A percentile compares a stretch with the other conserved stretches of the same genome.
phyloP scores from a whole-genome alignment of 1,139 yeast genomes.

The Candida smagusa region DNA sequence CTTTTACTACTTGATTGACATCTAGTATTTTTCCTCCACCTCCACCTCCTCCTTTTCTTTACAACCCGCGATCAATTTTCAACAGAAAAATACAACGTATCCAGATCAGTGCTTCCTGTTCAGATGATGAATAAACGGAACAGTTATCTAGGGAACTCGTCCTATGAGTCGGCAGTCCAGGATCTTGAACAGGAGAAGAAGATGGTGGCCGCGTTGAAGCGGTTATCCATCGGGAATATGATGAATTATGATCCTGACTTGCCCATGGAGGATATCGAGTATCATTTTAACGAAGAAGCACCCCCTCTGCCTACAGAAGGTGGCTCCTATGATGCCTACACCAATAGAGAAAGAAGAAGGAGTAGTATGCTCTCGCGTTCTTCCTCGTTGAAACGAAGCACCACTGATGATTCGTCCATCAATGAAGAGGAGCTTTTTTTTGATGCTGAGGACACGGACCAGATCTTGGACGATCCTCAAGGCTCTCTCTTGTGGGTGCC shows the following conservation, averaged over 20 bases:
- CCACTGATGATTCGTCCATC: slow-evolving; percentile 2
- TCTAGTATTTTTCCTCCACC: too few species aligned
- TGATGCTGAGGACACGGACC: slow-evolving; percentile 22
- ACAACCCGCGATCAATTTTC: not conserved
- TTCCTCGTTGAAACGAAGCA: slow-evolving; percentile 2
- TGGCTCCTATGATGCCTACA: not conserved
- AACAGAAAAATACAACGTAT: not conserved
- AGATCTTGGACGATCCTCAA: slow-evolving; percentile 21
- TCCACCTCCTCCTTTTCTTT: too few species aligned
- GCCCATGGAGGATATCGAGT: slow-evolving; percentile 36
- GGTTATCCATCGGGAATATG: slow-evolving; percentile 53
- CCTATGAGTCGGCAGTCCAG: slow-evolving; percentile 43
- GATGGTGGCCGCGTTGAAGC: slow-evolving; percentile 56
- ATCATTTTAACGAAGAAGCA: slow-evolving; percentile 6
- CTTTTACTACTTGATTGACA: too few species aligned
- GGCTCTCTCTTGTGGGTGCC: slow-evolving; percentile 80
- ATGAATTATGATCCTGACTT: slow-evolving; percentile 57
- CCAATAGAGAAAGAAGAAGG: not conserved
- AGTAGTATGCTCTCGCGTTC: slow-evolving; percentile 1
- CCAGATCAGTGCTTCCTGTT: not conserved
- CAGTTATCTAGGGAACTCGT: slow-evolving; percentile 6
- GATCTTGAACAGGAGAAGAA: slow-evolving; percentile 55
- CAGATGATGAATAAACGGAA: slow-evolving; percentile 1
- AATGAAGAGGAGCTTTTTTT: slow-evolving; percentile 19
- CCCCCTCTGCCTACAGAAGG: slow-evolving; percentile 1